A percentile compares a stretch with the other conserved stretches of the same genome.
These are phyloP conservation scores for Syzygium aqueum DNA, from an alignment of 345 rosid genomes.

Conservation along the genomic window DNA sequence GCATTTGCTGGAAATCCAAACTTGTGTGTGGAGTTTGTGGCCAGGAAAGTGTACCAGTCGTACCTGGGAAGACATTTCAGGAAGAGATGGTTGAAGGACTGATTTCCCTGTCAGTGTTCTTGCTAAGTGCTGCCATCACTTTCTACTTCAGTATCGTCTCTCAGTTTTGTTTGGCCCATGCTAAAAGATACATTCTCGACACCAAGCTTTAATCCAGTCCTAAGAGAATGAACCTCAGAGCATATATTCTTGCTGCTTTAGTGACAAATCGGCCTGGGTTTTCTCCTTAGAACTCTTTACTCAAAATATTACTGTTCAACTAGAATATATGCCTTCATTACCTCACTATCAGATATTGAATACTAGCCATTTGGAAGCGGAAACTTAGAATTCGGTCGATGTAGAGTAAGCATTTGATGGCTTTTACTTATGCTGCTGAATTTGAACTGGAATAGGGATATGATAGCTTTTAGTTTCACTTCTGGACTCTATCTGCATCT, in stretches of 20 bases:
- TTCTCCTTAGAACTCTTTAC: not conserved
- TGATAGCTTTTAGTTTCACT: not conserved
- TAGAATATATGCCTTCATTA: not conserved
- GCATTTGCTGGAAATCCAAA: constrained; percentile 75
- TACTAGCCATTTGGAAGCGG: not conserved
- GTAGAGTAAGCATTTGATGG: not conserved
- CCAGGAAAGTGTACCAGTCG: constrained; percentile 22
- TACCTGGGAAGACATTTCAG: constrained; percentile 30
- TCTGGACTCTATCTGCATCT: not conserved
- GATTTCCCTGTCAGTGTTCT: constrained; percentile 54
- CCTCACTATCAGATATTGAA: not conserved
- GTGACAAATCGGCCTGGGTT: not conserved
- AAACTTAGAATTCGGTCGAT: not conserved
- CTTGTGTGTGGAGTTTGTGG: constrained; percentile 53
- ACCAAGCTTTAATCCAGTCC: constrained; percentile 24
- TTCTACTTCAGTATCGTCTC: constrained; percentile 54
- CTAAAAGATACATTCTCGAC: constrained; percentile 51
- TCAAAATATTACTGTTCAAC: not conserved
- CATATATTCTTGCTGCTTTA: not conserved
- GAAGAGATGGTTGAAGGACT: constrained; percentile 60
- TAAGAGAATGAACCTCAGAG: not conserved
- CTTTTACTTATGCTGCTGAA: not conserved
- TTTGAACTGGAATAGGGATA: not conserved
- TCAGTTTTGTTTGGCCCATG: constrained; percentile 47
- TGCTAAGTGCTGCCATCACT: constrained; percentile 63